A percentile compares a stretch with the other conserved stretches of the same genome.
phyloP scores from a whole-genome alignment of 768 basidiomycete species.

The Psilocybe cubensis region DNA sequence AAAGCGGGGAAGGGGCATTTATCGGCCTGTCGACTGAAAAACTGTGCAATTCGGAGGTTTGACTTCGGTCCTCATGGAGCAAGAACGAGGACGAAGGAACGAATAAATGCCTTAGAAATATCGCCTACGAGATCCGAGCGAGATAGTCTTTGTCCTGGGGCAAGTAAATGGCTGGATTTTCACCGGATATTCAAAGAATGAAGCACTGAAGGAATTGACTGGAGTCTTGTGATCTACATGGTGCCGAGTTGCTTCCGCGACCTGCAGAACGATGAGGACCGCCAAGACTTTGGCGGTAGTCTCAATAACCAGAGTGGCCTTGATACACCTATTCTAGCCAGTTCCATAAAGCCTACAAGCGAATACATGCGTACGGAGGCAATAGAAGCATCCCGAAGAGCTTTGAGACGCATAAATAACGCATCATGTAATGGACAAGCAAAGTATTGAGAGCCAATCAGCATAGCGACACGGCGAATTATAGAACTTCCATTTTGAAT shows the following conservation, averaged over 20 bases:
- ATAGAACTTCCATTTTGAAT: not conserved
- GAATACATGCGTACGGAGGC: not conserved
- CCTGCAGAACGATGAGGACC: conserved; percentile 1
- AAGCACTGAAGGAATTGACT: not conserved
- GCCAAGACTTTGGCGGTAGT: conserved; percentile 13
- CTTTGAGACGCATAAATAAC: conserved; percentile 20
- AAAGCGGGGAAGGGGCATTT: conserved; percentile 7
- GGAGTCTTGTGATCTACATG: conserved; percentile 10
- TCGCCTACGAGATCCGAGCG: not conserved
- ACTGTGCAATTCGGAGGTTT: conserved; percentile 17
- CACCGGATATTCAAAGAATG: conserved; percentile 9
- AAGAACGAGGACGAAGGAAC: not conserved
- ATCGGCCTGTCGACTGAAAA: conserved; percentile 6
- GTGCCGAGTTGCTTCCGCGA: conserved; percentile 23
- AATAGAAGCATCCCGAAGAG: not conserved
- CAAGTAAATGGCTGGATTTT: conserved; percentile 3
- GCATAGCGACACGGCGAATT: not conserved
- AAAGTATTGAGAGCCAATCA: not conserved
- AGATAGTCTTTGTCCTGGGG: not conserved
- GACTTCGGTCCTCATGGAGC: not conserved
- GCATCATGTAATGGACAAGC: conserved; percentile 19
- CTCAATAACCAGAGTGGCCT: not conserved
- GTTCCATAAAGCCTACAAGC: not conserved
- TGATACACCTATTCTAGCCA: not conserved
- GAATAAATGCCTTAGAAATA: conserved; percentile 2